These are phyloP conservation scores for Cutaneotrichosporon dermatis DNA, from an alignment of 1,284 basidiomycete genomes.

Conservation along the genomic window DNA sequence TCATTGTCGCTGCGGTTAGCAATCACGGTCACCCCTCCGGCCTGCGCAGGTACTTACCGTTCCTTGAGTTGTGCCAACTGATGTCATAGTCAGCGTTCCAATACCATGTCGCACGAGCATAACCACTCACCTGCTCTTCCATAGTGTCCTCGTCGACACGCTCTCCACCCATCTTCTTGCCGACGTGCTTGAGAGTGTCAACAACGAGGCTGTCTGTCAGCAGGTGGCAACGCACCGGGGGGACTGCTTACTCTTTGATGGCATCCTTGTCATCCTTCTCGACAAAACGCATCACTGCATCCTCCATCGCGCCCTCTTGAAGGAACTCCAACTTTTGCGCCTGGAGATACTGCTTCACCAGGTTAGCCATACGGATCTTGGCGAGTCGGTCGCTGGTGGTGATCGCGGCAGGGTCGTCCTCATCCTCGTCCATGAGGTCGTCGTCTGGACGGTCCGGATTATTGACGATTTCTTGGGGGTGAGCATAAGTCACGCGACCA, in stretches of 20 bases:
- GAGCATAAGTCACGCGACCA: background rate
- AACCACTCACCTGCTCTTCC: conserved; percentile 11
- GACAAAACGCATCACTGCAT: conserved; percentile 87
- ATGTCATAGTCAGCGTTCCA: background rate
- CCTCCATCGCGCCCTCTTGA: conserved; percentile 77
- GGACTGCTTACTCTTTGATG: conserved; percentile 62
- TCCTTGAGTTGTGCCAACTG: conserved; percentile 10
- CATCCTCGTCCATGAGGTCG: conserved; percentile 60
- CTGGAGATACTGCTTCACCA: conserved; percentile 81
- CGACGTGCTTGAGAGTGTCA: conserved; percentile 59
- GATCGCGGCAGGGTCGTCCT: conserved; percentile 57
- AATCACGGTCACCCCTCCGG: background rate
- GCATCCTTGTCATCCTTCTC: conserved; percentile 93
- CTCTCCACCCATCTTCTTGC: conserved; percentile 24
- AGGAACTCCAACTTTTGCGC: conserved; percentile 85
- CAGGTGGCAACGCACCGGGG: too few relatives aligned
- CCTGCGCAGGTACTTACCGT: conserved; percentile 5
- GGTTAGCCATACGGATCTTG: conserved; percentile 51
- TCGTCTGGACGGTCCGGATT: conserved; percentile 54
- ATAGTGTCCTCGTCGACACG: conserved; percentile 4
- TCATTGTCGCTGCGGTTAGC: too few relatives aligned
- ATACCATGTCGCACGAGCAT: background rate
- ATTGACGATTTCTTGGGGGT: conserved; percentile 37
- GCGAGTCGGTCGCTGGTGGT: conserved; percentile 39
- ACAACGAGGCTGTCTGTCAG: conserved; percentile 60